Conservation (phyloP, 1,139 yeast genomes). For the Geotrichum cucujoidarum region DNA sequence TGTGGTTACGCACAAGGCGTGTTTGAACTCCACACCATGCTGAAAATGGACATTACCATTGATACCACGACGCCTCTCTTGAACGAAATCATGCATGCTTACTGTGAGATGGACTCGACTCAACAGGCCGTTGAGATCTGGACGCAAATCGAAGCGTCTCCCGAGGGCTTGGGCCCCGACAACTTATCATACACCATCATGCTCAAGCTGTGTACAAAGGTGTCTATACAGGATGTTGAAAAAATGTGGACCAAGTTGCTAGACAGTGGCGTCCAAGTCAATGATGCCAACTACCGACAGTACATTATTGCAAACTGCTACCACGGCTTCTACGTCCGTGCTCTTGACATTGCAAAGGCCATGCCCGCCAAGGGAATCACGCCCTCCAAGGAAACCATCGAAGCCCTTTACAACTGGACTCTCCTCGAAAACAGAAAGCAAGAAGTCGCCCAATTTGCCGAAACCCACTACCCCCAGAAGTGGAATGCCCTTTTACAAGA, state of each 20-base stretch:
- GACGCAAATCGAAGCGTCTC: constrained; percentile 51
- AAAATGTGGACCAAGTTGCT: constrained; percentile 61
- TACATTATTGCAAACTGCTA: constrained; percentile 71
- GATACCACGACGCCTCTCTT: constrained; percentile 54
- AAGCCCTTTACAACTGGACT: constrained; percentile 59
- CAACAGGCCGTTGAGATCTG: constrained; percentile 59
- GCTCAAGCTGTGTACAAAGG: constrained; percentile 61
- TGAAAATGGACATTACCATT: constrained; percentile 63
- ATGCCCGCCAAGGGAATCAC: constrained; percentile 49
- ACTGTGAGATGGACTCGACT: constrained; percentile 57
- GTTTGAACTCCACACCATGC: constrained; percentile 56
- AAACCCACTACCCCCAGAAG: constrained; percentile 38
- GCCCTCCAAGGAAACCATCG: constrained; percentile 48
- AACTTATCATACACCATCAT: constrained; percentile 67
- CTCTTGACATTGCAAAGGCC: constrained; percentile 48
- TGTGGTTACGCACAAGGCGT: constrained; percentile 64
- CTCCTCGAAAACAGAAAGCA: constrained; percentile 46
- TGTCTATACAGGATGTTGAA: constrained; percentile 55
- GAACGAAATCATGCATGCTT: constrained; percentile 64
- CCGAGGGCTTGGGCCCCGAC: constrained; percentile 48
- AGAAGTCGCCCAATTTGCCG: constrained; percentile 53
- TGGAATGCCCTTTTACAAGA: constrained; percentile 47
- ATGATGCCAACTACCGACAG: constrained; percentile 54
- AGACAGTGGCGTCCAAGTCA: constrained; percentile 48
- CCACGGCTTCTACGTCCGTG: constrained; percentile 57